phyloP scores from a whole-genome alignment of 2,329 filamentous ascomycete species.

The Alternaria gansuensis region DNA sequence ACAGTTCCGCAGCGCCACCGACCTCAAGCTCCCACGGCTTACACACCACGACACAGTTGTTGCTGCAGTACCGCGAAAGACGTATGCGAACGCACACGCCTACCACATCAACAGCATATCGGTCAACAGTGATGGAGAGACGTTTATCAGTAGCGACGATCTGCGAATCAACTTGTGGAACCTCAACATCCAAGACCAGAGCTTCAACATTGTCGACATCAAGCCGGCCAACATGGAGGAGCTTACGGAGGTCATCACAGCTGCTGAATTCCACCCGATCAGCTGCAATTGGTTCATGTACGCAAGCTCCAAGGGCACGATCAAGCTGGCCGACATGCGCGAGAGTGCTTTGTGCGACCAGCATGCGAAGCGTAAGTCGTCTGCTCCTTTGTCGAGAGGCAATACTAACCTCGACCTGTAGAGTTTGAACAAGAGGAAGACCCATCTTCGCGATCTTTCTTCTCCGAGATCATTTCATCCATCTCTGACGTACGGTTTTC shows the following conservation, averaged over 20 bases:
- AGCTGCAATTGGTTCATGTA: constrained; percentile 99
- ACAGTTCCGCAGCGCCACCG: constrained; percentile 80
- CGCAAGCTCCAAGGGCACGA: constrained; percentile 97
- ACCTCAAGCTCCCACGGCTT: constrained; percentile 92
- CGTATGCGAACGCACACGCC: constrained; percentile 97
- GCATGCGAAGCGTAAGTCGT: constrained; percentile 86
- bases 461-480: constrained; percentile 99
- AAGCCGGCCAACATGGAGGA: constrained; percentile 99
- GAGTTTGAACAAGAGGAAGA: constrained; percentile 99
- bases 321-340: constrained; percentile 98
- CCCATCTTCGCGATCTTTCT: constrained; percentile 95
- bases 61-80: constrained; percentile 92
- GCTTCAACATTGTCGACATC: constrained; percentile 99
- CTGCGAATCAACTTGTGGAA: constrained; percentile 99
- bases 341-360: constrained; percentile 95
- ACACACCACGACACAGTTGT: constrained; percentile 99
- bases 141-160: constrained; percentile 98
- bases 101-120: constrained; percentile 99
- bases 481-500: constrained; percentile 99
- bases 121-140: constrained; percentile 99
- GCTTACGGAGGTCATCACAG: constrained; percentile 97
- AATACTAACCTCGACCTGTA: constrained; percentile 53
- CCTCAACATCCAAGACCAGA: constrained; percentile 98
- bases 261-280: constrained; percentile 93
- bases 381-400: background rate